A percentile compares a stretch with the other conserved stretches of the same genome.
Conservation (phyloP, 2,329 filamentous ascomycete species). For the Colletotrichum limetticola region DNA sequence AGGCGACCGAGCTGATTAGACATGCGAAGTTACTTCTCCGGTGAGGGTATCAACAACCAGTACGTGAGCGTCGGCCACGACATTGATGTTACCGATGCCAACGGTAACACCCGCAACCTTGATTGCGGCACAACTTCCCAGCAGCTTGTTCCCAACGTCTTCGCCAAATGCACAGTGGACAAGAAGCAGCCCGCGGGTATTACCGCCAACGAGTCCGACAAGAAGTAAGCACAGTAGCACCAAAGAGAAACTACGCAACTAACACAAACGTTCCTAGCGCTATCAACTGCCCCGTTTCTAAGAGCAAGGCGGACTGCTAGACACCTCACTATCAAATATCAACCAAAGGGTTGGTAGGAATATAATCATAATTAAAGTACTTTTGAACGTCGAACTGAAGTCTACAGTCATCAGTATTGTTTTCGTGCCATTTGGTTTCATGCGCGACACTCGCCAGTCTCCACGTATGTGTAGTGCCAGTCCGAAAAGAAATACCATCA, state of each 20-base stretch:
- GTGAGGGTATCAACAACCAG: slow-evolving; percentile 12
- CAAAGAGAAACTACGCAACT: too few relatives aligned
- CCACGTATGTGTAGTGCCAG: too few relatives aligned
- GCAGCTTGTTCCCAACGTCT: slow-evolving; percentile 25
- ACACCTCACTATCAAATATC: not conserved
- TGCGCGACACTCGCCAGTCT: too few relatives aligned
- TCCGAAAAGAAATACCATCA: too few relatives aligned
- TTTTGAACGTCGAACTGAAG: too few relatives aligned
- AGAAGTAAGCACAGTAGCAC: not conserved
- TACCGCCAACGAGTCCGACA: not conserved
- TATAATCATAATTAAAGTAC: not conserved
- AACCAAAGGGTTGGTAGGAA: not conserved
- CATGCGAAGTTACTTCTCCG: slow-evolving; percentile 7
- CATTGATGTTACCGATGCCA: not conserved
- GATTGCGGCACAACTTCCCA: slow-evolving; percentile 20
- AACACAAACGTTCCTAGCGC: not conserved
- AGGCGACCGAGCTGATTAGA: not conserved
- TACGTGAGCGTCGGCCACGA: slow-evolving; percentile 17
- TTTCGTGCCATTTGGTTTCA: too few relatives aligned
- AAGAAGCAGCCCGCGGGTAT: not conserved
- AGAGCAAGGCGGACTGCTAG: not conserved
- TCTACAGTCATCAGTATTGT: too few relatives aligned
- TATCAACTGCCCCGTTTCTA: slow-evolving; percentile 25
- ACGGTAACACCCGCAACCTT: slow-evolving; percentile 15
- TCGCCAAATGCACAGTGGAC: slow-evolving; percentile 22